Base-by-base conservation (phyloP, 2,329 filamentous ascomycete species). In the Allantophomopsis lycopodina region DNA sequence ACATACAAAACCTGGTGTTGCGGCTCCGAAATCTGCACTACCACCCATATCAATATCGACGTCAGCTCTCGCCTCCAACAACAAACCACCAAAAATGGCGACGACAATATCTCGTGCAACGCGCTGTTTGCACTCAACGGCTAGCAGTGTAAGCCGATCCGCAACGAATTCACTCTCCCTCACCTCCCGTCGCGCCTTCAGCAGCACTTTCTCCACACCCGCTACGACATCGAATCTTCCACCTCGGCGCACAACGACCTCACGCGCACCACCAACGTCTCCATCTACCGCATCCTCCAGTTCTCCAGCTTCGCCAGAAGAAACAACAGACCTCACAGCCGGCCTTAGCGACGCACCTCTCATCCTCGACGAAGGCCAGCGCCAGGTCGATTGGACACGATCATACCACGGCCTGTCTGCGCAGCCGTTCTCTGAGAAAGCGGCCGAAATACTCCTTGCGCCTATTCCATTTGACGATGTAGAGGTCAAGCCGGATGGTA, bases 401-500 rank as follows among this genome's bases (percentile, higher is more conserved):
- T 83, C 78, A 0, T 84, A 76, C 60, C 76, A 83, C 50, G 80
- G 80, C 2, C 66, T 85, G 14, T 79, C 75, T 36, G 60, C 66
- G 1, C 61, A 67, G 21, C 69, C 79, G 0, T 85, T 84, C 57
- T 69, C 75, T 10, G 66, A 73, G 38, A 76, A 83, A 59, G 69
- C 73, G 16, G 65, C 70, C 7, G 71, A 73, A 23, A 65, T 79
- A 7, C 58, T 85, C 14, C 64, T 79, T 18, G 68, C 71, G 41
- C 76, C 79, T 2, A 58, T 94, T 11, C 64, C 76, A 40, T 63
- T 72, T 0, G 71, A 79, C 36, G 89, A 96, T 60, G 79, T 98
- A 40, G 91, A 98, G 66, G 82, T 98, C 56, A 98, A 98, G 66
- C 89, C 91, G 23, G 91, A 98, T 63, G 91, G 91, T 28, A 89